Percentiles rank a stretch among this genome's conserved stretches.
These are phyloP conservation scores for Orbilia blumenaviensis DNA, from an alignment of 2,329 filamentous ascomycete species.

Conservation along the genomic window DNA sequence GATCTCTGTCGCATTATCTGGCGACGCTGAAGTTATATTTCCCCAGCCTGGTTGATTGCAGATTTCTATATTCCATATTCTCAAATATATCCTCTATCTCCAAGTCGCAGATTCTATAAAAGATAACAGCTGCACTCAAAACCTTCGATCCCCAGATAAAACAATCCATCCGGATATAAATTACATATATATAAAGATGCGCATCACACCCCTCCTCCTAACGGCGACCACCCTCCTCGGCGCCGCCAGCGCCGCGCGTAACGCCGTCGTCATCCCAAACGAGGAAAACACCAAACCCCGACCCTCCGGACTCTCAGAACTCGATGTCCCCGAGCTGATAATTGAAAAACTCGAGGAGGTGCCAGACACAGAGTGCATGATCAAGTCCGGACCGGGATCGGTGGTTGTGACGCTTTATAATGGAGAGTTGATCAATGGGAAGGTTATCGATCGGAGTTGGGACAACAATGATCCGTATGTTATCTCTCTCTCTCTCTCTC, in stretches of 20 bases:
- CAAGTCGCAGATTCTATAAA: too few species aligned
- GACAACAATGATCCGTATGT: constrained; percentile 32
- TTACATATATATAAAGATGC: constrained; percentile 21
- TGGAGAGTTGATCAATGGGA: constrained; percentile 24
- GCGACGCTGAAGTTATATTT: too few species aligned
- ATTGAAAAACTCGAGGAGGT: constrained; percentile 24
- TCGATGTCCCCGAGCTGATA: constrained; percentile 27
- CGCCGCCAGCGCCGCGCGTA: constrained; percentile 5
- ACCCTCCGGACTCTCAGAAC: not conserved
- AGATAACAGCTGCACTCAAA: too few species aligned
- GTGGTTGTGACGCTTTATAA: constrained; percentile 30
- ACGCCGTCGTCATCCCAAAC: not conserved
- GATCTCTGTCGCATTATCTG: too few species aligned
- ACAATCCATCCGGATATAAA: not conserved
- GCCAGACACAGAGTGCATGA: constrained; percentile 1
- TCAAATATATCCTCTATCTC: too few species aligned
- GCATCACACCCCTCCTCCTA: constrained; percentile 16
- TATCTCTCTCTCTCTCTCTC: not conserved
- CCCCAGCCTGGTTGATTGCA: too few species aligned
- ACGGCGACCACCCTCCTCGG: not conserved
- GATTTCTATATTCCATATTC: not conserved
- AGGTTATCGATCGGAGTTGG: constrained; percentile 37
- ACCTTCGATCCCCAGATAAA: not conserved
- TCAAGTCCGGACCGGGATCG: constrained; percentile 17
- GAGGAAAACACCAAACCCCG: not conserved